Conservation (phyloP, 192 early-diverging fungal genomes). For the Gorgonomyces haynaldii region DNA sequence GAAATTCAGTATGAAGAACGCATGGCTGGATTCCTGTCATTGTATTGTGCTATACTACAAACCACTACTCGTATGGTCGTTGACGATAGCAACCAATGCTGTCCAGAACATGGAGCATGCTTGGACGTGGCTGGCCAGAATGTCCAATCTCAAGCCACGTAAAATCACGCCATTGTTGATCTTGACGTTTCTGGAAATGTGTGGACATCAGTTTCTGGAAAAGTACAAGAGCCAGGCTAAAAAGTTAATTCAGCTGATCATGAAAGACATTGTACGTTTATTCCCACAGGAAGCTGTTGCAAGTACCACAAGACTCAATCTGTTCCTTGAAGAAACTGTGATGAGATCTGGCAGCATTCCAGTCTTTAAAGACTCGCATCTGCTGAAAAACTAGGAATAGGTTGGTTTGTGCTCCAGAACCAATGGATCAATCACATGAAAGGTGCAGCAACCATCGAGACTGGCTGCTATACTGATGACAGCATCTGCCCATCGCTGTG, state of each 20-base stretch:
- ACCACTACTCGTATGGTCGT: conserved; percentile 27
- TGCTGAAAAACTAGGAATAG: background rate
- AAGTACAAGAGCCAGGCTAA: conserved; percentile 29
- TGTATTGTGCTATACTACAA: conserved; percentile 61
- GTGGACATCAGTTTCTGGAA: conserved; percentile 22
- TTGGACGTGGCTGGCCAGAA: conserved; percentile 64
- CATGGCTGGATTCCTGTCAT: conserved; percentile 52
- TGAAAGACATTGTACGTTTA: conserved; percentile 14
- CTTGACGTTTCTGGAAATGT: conserved; percentile 47
- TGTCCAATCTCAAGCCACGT: conserved; percentile 54
- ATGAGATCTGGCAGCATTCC: conserved; percentile 10
- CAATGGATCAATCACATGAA: background rate
- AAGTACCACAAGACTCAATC: conserved; percentile 19
- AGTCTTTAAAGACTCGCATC: background rate
- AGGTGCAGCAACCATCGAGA: conserved; percentile 40
- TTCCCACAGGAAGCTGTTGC: conserved; percentile 22
- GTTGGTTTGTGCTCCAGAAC: background rate
- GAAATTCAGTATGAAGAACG: conserved; percentile 51
- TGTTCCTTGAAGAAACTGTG: conserved; percentile 31
- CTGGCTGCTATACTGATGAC: too few species aligned
- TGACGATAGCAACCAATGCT: conserved; percentile 19
- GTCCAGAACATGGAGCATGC: conserved; percentile 45
- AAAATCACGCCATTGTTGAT: conserved; percentile 55
- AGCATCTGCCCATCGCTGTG: too few species aligned
- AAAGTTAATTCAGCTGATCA: conserved; percentile 32